Evolutionary conservation across 352 stramenopile species (phyloP).

Genomic region (Phytopythium litorale): DNA sequence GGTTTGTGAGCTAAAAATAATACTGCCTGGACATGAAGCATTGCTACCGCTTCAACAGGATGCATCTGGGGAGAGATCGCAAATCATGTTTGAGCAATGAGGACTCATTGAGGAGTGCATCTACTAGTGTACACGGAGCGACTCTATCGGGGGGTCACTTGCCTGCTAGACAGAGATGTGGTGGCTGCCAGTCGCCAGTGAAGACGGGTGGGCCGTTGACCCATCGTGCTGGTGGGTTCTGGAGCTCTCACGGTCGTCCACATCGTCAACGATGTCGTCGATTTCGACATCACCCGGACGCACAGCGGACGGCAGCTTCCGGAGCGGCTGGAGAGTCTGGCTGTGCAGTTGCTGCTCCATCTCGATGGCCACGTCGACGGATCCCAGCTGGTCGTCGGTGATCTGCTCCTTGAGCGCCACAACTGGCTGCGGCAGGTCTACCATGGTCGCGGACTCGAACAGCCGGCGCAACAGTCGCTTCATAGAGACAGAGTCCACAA

Average conservation of each 20-base stretch:
- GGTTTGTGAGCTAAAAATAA: background rate
- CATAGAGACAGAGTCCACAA: background rate
- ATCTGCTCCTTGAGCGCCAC: slow-evolving; percentile 37
- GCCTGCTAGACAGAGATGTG: slow-evolving; percentile 11
- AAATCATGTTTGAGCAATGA: background rate
- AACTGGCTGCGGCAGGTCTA: slow-evolving; percentile 33
- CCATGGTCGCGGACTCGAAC: slow-evolving; percentile 49
- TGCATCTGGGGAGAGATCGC: background rate
- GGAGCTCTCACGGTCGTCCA: background rate
- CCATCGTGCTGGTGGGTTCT: background rate
- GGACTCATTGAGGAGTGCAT: background rate
- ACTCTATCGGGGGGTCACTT: background rate
- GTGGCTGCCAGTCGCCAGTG: slow-evolving; percentile 1
- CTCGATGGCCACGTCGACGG: slow-evolving; percentile 34
- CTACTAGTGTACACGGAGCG: slow-evolving; percentile 5
- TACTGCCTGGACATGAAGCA: no score
- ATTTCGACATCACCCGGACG: background rate
- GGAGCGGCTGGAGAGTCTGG: slow-evolving; percentile 32
- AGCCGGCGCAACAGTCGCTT: slow-evolving; percentile 35
- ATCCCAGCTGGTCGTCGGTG: slow-evolving; percentile 22
- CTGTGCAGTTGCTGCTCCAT: slow-evolving; percentile 26
- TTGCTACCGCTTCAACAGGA: background rate
- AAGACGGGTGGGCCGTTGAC: background rate
- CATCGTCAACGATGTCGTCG: background rate
- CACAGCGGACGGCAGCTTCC: slow-evolving; percentile 42